Evolutionary conservation across 2,329 filamentous ascomycete genomes (phyloP), one percentile per base, ranked within the genome.

Genomic region (Boeremia exigua): DNA sequence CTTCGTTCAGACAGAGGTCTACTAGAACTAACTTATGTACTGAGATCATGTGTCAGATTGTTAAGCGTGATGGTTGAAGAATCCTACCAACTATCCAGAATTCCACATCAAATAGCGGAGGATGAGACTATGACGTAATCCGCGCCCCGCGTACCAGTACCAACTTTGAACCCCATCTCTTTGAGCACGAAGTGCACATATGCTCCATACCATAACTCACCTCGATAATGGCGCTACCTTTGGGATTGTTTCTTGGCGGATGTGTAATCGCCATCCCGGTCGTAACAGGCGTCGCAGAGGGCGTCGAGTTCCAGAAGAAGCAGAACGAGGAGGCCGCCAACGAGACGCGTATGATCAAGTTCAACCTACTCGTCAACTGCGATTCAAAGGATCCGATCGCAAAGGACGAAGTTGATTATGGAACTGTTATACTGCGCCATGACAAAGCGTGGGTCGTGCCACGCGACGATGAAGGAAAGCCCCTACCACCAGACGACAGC

Each of bases 281-380:
- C 49, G 78, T 79, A 2, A 83, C 81, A 0, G 81, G 81, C 58
- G 76, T 83, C 19, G 79, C 79, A 28, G 78, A 83, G 71, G 81
- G 80, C 51, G 79, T 83, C 17, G 73, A 75, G 43, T 75, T 82
- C 58, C 80, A 81, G 49, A 77, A 79, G 60, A 79, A 81, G 55
- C 76, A 79, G 55, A 82, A 82, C 54, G 79, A 78, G 64, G 79
- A 82, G 63, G 77, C 78, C 17, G 75, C 77, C 17, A 80, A 80
- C 61, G 75, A 81, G 47, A 77, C 76, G 42, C 81, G 79, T 33
- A 81, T 82, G 79, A 75, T 79, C 50, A 82, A 83, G 49, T 83
- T 83, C 68, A 79, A 80, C 58, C 67, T 82, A 39, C 75, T 81
- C 39, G 76, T 79, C 32, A 73, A 70, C 45, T 78, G 80, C 65